Evolutionary conservation across 2,329 filamentous ascomycete genomes (phyloP).

Genomic region (Penicillium sp.): DNA sequence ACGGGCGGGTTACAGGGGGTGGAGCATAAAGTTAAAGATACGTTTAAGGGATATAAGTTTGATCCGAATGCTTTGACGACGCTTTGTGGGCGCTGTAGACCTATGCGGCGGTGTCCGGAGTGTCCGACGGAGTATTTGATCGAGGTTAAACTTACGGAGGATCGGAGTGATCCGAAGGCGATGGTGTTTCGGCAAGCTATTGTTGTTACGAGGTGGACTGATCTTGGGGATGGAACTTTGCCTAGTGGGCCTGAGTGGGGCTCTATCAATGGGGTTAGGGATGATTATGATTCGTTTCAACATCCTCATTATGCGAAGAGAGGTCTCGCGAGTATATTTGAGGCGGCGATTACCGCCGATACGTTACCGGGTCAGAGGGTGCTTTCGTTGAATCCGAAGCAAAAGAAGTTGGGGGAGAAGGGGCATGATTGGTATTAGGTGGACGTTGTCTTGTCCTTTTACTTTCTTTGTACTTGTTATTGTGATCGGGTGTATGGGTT

Average conservation of each 20-base stretch:
- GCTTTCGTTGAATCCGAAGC: slow-evolving; percentile 58
- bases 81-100: slow-evolving; percentile 56
- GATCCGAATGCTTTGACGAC: slow-evolving; percentile 47
- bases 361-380: slow-evolving; percentile 59
- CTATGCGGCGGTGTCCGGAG: slow-evolving; percentile 61
- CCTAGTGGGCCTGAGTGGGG: slow-evolving; percentile 55
- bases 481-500: background rate
- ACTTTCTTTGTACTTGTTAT: background rate
- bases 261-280: slow-evolving; percentile 51
- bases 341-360: slow-evolving; percentile 55
- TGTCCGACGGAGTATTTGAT: slow-evolving; percentile 64
- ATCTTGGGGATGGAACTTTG: slow-evolving; percentile 56
- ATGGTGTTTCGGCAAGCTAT: slow-evolving; percentile 58
- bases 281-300: slow-evolving; percentile 55
- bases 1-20: slow-evolving; percentile 42
- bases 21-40: slow-evolving; percentile 44
- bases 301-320: slow-evolving; percentile 51
- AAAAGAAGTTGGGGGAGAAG: slow-evolving; percentile 54
- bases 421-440: slow-evolving; percentile 60
- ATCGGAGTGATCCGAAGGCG: slow-evolving; percentile 45
- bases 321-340: slow-evolving; percentile 60
- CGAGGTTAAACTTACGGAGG: slow-evolving; percentile 60
- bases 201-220: slow-evolving; percentile 61
- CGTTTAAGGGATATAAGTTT: slow-evolving; percentile 22
- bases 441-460: background rate